phyloP scores from a whole-genome alignment of 2,329 filamentous ascomycete species.

The Beauveria sp. region DNA sequence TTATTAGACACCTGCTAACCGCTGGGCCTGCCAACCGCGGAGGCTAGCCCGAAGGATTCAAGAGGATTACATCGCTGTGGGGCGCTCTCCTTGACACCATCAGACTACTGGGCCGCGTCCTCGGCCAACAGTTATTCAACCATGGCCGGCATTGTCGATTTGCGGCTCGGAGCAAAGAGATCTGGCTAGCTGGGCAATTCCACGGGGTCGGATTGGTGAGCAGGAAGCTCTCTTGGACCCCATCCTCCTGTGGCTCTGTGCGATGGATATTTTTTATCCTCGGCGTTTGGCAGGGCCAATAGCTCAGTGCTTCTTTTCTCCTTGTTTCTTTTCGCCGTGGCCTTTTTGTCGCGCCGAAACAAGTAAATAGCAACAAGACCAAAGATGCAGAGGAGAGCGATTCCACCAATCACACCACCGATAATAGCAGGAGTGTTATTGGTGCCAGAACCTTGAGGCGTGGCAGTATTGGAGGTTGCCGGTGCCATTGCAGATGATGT shows the following conservation, averaged over 20 bases:
- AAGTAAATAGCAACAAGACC: conserved; percentile 16
- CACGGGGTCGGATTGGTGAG: not conserved
- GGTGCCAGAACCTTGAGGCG: not conserved
- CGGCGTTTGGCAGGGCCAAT: not conserved
- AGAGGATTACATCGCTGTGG: not conserved
- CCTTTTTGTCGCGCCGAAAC: conserved; percentile 1
- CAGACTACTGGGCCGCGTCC: not conserved
- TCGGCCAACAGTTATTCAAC: not conserved
- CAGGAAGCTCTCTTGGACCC: not conserved
- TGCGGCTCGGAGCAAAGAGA: not conserved
- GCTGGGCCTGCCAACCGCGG: not conserved
- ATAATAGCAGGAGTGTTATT: conserved; percentile 26
- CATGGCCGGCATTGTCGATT: not conserved
- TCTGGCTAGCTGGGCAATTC: conserved; percentile 1
- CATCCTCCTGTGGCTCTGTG: conserved; percentile 1
- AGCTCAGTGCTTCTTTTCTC: not conserved
- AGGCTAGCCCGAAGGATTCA: not conserved
- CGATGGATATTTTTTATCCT: not conserved
- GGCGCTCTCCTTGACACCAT: not conserved
- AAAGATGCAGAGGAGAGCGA: conserved; percentile 26
- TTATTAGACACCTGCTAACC: not conserved
- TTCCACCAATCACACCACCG: conserved; percentile 26
- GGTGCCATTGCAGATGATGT: not conserved
- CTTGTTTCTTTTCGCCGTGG: not conserved
- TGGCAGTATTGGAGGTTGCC: not conserved